phyloP scores from a whole-genome alignment of 2,329 filamentous ascomycete species.

The Parascedosporium putredinis region DNA sequence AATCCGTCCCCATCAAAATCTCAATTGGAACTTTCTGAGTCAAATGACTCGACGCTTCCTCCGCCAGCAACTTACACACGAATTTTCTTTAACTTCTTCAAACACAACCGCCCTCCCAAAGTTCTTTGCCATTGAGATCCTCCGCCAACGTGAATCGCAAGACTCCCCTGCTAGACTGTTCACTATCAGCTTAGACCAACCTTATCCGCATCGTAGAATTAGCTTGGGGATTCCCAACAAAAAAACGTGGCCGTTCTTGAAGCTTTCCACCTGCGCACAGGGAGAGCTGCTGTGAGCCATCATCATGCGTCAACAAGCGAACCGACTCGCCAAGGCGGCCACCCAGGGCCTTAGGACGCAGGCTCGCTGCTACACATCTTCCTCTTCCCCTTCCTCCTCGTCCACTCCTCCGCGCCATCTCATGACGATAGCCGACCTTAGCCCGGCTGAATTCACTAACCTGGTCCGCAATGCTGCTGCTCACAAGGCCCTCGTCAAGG shows the following conservation, averaged over 20 bases:
- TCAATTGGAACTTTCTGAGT: neutral
- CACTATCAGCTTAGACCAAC: too few species aligned
- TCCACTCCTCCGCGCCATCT: constrained; percentile 59
- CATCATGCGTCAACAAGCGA: constrained; percentile 5
- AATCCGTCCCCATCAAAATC: neutral
- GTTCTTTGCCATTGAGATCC: constrained; percentile 1
- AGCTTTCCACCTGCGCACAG: neutral
- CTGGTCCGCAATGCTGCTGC: constrained; percentile 73
- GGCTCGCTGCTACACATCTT: constrained; percentile 1
- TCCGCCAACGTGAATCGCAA: neutral
- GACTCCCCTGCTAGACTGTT: too few species aligned
- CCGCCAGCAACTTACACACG: constrained; percentile 2
- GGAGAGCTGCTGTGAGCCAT: neutral
- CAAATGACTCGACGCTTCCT: constrained; percentile 1
- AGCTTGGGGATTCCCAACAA: neutral
- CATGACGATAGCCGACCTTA: constrained; percentile 82
- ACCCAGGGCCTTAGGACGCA: constrained; percentile 2
- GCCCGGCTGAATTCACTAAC: constrained; percentile 64
- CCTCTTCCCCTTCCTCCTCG: neutral
- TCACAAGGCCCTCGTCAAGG: constrained; percentile 70
- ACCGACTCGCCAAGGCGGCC: constrained; percentile 4
- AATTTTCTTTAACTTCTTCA: neutral
- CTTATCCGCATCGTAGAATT: too few species aligned
- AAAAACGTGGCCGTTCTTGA: neutral
- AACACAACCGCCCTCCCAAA: neutral